Base-by-base conservation (phyloP, 495 filamentous ascomycete species). In the Sporormia fimetaria region DNA sequence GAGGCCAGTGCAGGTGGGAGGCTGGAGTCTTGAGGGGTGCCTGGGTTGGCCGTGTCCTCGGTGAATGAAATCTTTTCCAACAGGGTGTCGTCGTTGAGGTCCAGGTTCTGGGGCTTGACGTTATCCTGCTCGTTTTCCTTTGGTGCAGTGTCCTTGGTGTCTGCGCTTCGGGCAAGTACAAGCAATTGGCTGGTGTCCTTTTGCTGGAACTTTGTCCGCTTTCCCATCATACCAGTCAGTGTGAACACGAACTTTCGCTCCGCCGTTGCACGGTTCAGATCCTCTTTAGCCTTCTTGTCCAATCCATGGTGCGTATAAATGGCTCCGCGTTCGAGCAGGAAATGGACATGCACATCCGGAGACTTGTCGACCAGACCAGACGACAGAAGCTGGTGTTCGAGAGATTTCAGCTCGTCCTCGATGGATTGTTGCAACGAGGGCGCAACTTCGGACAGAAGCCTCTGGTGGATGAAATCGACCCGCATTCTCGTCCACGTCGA, bases 181-280 rank as follows among this genome's bases (percentile, higher is more conserved):
- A 99, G 82, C 10, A 99, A 68, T 60, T 96, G 90, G 51, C 83
- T 93, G 50, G 77, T 78, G 52, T 86, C 85, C 15, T 78, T 82
- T 44, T 90, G 72, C 61, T 99, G 90, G 55, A 83, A 99, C 56
- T 79, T 85, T 1, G 90, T 99, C 41, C 90, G 67, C 63, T 94
- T 96, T 29, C 87, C 90, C 49, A 95, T 49, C 15, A 78, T 74
- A 10, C 92, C 90, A 2, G 85, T 88, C 40, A 99, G 57, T 0
- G 78, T 81, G 62, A 90, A 98, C 24, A 78, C 70, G 46, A 99
- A 83, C 0, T 73, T 70, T 11, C 75, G 78, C 14, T 68, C 55
- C 20, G 56, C 54, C 2, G 77, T 76, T 1, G 85, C 87, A 28
- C 67, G 57, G 21, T 73, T 63, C 1, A 99, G 62, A 57, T 85